These are phyloP conservation scores for Arctostaphylos glauca DNA, from an alignment of 148 eudicot genomes.

Conservation along the genomic window DNA sequence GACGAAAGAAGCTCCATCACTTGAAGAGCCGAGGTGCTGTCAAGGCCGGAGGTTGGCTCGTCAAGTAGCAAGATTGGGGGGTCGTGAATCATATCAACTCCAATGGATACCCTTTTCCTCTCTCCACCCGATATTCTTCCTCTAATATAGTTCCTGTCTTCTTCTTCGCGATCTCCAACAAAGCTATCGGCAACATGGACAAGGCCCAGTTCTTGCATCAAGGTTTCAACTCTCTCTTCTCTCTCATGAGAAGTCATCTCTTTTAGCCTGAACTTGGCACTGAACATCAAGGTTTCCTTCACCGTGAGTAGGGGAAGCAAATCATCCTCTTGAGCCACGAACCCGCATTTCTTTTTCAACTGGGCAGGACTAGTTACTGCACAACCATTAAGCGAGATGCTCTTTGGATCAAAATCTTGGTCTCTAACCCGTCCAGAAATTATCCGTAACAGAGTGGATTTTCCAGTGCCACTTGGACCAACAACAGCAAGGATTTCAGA, in stretches of 20 bases:
- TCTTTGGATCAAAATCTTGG: constrained; percentile 45
- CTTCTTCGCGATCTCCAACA: constrained; percentile 71
- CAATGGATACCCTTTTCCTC: constrained; percentile 83
- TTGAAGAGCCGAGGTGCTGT: constrained; percentile 81
- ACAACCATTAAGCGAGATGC: constrained; percentile 44
- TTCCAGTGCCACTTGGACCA: constrained; percentile 97
- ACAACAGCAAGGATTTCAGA: constrained; percentile 75
- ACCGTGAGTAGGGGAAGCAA: constrained; percentile 84
- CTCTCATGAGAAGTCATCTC: constrained; percentile 40
- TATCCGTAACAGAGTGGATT: constrained; percentile 65
- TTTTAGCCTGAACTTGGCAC: constrained; percentile 74
- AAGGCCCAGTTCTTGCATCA: constrained; percentile 82
- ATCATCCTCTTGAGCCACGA: constrained; percentile 87
- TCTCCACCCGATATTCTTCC: constrained; percentile 92
- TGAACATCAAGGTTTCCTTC: constrained; percentile 73
- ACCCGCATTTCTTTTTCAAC: constrained; percentile 68
- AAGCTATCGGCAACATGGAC: constrained; percentile 65
- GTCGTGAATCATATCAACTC: constrained; percentile 85
- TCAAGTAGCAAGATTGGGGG: constrained; percentile 79
- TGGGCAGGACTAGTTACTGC: constrained; percentile 49
- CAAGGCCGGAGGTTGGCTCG: constrained; percentile 94
- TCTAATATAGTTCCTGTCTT: constrained; percentile 28
- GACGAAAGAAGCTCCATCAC: constrained; percentile 69
- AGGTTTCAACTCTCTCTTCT: constrained; percentile 56
- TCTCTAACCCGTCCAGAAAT: constrained; percentile 66